These are phyloP conservation scores for Fagus sylvatica DNA, from an alignment of 306 rosid species.

Conservation along the genomic window DNA sequence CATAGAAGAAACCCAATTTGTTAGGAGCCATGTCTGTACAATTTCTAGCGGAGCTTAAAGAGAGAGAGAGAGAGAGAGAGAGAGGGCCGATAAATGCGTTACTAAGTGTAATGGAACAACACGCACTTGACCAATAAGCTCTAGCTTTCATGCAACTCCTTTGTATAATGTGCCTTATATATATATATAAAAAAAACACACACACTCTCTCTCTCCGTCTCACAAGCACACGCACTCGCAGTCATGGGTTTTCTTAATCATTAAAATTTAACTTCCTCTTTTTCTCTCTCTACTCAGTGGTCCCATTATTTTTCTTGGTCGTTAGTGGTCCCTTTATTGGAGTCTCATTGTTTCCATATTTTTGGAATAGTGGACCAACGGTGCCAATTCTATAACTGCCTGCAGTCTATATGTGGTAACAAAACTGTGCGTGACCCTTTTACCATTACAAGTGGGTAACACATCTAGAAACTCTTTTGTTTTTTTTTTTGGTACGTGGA, in stretches of 20 bases:
- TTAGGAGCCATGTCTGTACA: slow-evolving; percentile 58
- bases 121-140: slow-evolving; percentile 43
- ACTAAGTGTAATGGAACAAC: slow-evolving; percentile 42
- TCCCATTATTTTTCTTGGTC: no score
- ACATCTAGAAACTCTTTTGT: no score
- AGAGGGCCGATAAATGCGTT: slow-evolving; percentile 30
- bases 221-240: background rate
- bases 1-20: slow-evolving; percentile 50
- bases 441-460: background rate
- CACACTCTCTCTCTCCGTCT: background rate
- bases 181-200: background rate
- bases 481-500: no score
- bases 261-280: background rate
- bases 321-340: background rate
- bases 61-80: slow-evolving; percentile 24
- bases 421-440: background rate
- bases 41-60: slow-evolving; percentile 37
- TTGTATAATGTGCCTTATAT: slow-evolving; percentile 23
- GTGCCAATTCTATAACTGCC: background rate
- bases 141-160: slow-evolving; percentile 44
- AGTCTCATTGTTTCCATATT: background rate
- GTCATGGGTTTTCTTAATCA: background rate
- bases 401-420: background rate
- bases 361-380: background rate
- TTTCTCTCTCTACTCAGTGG: background rate